A percentile compares a stretch with the other conserved stretches of the same genome.
Evolutionary conservation across 768 basidiomycete species (phyloP).

Genomic region (Amanita molliuscula): DNA sequence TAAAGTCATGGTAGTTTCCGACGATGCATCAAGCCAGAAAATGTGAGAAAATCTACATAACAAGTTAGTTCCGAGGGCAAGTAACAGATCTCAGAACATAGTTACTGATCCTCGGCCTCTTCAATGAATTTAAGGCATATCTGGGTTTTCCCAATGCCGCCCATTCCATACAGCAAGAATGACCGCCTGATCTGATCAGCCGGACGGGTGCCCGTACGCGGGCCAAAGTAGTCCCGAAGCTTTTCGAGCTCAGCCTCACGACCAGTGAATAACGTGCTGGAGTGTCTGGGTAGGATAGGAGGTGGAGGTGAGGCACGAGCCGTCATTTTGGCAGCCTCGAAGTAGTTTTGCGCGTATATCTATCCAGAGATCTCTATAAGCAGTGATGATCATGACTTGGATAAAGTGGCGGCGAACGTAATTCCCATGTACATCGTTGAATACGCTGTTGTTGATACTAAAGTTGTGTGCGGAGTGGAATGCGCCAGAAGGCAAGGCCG

Average conservation of each 20-base stretch:
- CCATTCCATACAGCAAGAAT: conserved; percentile 13
- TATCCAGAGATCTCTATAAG: background rate
- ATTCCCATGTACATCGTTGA: background rate
- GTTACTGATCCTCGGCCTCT: background rate
- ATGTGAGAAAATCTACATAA: conserved; percentile 10
- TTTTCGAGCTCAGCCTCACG: conserved; percentile 7
- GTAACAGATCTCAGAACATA: background rate
- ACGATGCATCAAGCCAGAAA: conserved; percentile 17
- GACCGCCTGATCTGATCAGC: background rate
- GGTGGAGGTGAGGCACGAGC: background rate
- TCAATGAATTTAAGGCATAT: conserved; percentile 1
- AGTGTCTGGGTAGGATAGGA: background rate
- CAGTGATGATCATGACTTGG: background rate
- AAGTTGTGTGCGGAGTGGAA: background rate
- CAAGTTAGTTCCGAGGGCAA: conserved; percentile 4
- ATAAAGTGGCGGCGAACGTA: background rate
- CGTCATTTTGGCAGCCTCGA: background rate
- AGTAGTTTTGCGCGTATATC: background rate
- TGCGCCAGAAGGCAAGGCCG: background rate
- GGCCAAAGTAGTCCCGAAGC: conserved; percentile 8
- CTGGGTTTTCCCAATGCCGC: conserved; percentile 8
- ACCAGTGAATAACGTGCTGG: conserved; percentile 5
- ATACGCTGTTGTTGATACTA: background rate
- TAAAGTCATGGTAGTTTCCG: conserved; percentile 7
- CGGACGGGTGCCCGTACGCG: background rate